Evolutionary conservation across 768 basidiomycete genomes (phyloP).

Genomic region (Kwoniella shandongensis): DNA sequence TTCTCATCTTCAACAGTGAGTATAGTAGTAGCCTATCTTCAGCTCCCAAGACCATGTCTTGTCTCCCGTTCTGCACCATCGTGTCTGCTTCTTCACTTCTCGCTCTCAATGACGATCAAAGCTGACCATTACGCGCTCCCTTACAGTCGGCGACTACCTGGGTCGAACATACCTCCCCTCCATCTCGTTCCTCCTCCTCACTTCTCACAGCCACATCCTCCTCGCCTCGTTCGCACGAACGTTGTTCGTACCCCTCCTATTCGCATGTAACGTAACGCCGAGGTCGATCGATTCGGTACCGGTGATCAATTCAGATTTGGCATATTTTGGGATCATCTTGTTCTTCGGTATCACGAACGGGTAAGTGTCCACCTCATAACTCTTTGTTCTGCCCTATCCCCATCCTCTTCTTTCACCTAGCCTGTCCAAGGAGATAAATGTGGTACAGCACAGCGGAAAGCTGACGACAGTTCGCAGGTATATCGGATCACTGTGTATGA

Average conservation of each 20-base stretch:
- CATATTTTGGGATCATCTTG: slow-evolving; percentile 73
- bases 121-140: neutral
- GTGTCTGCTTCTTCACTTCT: too few species aligned
- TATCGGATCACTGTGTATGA: slow-evolving; percentile 73
- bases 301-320: slow-evolving; percentile 70
- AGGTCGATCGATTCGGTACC: slow-evolving; percentile 46
- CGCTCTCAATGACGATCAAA: too few species aligned
- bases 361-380: slow-evolving; percentile 24
- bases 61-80: too few species aligned
- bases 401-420: neutral
- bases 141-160: slow-evolving; percentile 49
- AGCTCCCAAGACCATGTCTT: too few species aligned
- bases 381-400: neutral
- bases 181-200: slow-evolving; percentile 60
- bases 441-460: neutral
- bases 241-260: slow-evolving; percentile 78
- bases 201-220: slow-evolving; percentile 67
- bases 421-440: neutral
- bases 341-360: slow-evolving; percentile 78
- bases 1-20: slow-evolving; percentile 56
- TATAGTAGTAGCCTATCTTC: too few species aligned
- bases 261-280: slow-evolving; percentile 81
- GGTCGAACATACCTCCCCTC: slow-evolving; percentile 51
- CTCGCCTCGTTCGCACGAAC: slow-evolving; percentile 68
- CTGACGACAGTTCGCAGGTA: slow-evolving; percentile 54